phyloP scores from a whole-genome alignment of 192 early-diverging fungal species.

The Physocladia obscura region DNA sequence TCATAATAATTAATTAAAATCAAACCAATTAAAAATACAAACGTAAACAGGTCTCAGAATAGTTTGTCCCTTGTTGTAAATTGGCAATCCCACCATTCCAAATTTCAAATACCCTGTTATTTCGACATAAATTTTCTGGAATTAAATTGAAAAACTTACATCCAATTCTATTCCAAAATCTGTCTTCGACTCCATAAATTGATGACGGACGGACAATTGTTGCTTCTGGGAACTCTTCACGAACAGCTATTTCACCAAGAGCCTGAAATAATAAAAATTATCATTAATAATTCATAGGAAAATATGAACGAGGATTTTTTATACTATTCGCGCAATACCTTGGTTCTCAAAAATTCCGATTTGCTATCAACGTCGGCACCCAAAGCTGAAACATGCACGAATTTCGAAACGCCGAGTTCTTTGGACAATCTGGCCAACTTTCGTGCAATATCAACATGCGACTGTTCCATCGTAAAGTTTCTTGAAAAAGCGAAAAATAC shows the following conservation, averaged over 20 bases:
- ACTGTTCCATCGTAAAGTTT: constrained; percentile 85
- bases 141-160: constrained; percentile 32
- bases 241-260: constrained; percentile 85
- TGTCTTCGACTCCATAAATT: constrained; percentile 90
- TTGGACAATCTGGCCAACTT: constrained; percentile 74
- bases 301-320: background rate
- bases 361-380: constrained; percentile 73
- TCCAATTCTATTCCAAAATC: constrained; percentile 88
- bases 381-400: constrained; percentile 88
- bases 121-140: background rate
- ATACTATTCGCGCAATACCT: constrained; percentile 56
- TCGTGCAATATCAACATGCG: constrained; percentile 82
- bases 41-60: constrained; percentile 72
- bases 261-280: constrained; percentile 51
- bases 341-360: constrained; percentile 78
- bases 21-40: background rate
- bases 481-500: constrained; percentile 38
- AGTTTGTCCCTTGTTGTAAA: constrained; percentile 68
- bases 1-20: constrained; percentile 12
- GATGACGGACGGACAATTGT: constrained; percentile 89
- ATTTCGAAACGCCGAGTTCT: constrained; percentile 77
- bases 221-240: constrained; percentile 84
- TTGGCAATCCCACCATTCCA: constrained; percentile 51
- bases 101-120: constrained; percentile 26
- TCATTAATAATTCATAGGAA: background rate